Evolutionary conservation across 163 green algal species (phyloP).

Genomic region (Scenedesmus sp.): DNA sequence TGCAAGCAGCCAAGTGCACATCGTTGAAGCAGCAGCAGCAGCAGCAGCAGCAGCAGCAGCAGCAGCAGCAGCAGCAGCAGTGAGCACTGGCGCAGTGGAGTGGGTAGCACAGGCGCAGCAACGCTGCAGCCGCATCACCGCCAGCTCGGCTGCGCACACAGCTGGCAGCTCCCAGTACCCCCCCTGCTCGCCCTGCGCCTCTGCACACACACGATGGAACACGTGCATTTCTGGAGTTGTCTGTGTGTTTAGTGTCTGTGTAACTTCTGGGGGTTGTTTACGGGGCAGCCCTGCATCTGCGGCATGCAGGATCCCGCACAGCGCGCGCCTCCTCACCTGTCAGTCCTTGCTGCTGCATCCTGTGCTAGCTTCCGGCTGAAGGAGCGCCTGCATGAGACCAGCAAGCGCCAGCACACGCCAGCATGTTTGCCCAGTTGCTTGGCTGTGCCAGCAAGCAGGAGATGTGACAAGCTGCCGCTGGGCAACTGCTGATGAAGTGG

Average conservation of each 20-base stretch:
- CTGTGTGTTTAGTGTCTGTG: too few species aligned
- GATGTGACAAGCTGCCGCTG: too few species aligned
- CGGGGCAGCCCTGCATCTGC: too few species aligned
- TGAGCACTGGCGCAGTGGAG: neutral
- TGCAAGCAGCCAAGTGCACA: neutral
- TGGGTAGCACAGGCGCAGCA: neutral
- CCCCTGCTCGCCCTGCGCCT: too few species aligned
- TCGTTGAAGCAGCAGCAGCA: too few species aligned
- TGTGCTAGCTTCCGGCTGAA: constrained; percentile 41
- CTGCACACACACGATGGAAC: too few species aligned
- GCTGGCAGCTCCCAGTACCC: too few species aligned
- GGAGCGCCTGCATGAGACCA: neutral
- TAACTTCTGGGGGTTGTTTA: too few species aligned
- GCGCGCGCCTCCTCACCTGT: neutral
- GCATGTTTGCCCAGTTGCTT: neutral
- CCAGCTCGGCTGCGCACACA: neutral
- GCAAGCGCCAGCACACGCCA: neutral
- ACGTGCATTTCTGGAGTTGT: too few species aligned
- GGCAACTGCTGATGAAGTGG: too few species aligned
- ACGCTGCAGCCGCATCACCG: neutral
- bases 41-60: too few species aligned
- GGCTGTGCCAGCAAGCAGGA: neutral
- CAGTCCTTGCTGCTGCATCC: constrained; percentile 28
- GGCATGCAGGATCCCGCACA: neutral
- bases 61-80: neutral